Evolutionary conservation across 139 green algal genomes (phyloP), one percentile per base, ranked within the genome.

Genomic region (Nannochloris sp.): DNA sequence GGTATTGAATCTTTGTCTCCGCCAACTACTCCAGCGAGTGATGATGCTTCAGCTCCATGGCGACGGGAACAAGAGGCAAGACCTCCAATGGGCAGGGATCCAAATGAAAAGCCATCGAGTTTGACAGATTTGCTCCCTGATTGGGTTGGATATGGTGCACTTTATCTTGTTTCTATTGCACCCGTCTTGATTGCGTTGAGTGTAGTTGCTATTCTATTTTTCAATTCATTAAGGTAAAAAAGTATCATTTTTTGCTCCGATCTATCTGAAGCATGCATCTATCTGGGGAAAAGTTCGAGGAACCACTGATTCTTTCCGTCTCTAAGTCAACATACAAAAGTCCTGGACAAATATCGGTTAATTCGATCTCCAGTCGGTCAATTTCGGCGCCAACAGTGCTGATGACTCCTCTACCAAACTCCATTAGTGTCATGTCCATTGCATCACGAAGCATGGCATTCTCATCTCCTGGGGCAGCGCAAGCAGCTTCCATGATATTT

Each of bases 351-450:
- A 85, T 33, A 4, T 48, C 46, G 69, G 82, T 79, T 49, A 95
- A 88, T 59, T 91, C 85, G 3, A 45, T 49, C 70, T 96, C 90
- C 13, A 96, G 70, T 12, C 90, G 73, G 71, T 96, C 90, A 48
- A 96, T 87, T 75, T 96, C 90, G 9, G 76, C 86, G 2, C 88
- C 90, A 51, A 94, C 77, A 5, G 87, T 87, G 37, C 71, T 70
- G 8, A 96, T 83, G 14, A 95, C 83, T 23, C 83, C 79, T 8
- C 69, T 61, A 31, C 82, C 84, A 66, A 88, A 92, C 30, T 71
- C 65, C 31, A 74, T 77, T 51, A 91, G 69, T 8, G 77, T 66
- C 23, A 29, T 28, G 30, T 85, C 68, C 12, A 80, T 55, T n/a
- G 67, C 72, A 31, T 76, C 59, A 5, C 43, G 16, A 12, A 71